These are phyloP conservation scores for Triticum turgidum DNA, from an alignment of 176 grass and related monocot species.

Conservation along the genomic window DNA sequence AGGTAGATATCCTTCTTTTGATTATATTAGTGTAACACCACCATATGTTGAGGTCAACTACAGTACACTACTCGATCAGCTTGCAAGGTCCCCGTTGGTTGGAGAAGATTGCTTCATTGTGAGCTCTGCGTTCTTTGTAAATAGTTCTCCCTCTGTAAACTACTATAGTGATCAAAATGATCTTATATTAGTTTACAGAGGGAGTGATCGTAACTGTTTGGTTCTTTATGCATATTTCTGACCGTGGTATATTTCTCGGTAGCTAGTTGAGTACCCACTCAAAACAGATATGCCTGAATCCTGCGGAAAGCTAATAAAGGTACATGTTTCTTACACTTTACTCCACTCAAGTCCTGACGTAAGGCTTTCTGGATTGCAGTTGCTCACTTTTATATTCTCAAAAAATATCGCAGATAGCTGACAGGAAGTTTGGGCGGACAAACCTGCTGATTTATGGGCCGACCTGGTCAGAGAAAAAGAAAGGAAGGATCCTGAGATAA, in stretches of 20 bases:
- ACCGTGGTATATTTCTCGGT: conserved; percentile 25
- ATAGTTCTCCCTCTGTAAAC: neutral
- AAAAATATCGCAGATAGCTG: conserved; percentile 68
- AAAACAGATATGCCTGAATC: conserved; percentile 78
- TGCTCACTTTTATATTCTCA: conserved; percentile 27
- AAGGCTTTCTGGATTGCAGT: neutral
- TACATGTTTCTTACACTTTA: conserved; percentile 6
- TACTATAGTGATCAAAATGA: no score
- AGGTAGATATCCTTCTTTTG: conserved; percentile 68
- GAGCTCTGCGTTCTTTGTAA: conserved; percentile 35
- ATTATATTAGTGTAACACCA: conserved; percentile 95
- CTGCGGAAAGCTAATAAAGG: conserved; percentile 78
- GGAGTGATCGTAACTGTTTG: neutral
- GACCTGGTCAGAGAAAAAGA: conserved; percentile 86
- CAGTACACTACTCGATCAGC: conserved; percentile 62
- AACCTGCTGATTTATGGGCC: conserved; percentile 96
- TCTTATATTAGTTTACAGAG: no score
- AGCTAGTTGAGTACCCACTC: conserved; percentile 92
- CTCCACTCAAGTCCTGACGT: neutral
- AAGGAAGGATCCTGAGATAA: conserved; percentile 41
- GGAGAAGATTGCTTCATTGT: conserved; percentile 96
- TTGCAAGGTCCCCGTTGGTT: conserved; percentile 77
- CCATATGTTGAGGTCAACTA: conserved; percentile 87
- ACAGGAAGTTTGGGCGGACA: conserved; percentile 91
- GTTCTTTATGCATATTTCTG: conserved; percentile 26